Percentiles rank a stretch among this genome's conserved stretches.
These are phyloP conservation scores for Cyclostephanos tholiformis DNA, from an alignment of 108 stramenopile species.

Conservation along the genomic window DNA sequence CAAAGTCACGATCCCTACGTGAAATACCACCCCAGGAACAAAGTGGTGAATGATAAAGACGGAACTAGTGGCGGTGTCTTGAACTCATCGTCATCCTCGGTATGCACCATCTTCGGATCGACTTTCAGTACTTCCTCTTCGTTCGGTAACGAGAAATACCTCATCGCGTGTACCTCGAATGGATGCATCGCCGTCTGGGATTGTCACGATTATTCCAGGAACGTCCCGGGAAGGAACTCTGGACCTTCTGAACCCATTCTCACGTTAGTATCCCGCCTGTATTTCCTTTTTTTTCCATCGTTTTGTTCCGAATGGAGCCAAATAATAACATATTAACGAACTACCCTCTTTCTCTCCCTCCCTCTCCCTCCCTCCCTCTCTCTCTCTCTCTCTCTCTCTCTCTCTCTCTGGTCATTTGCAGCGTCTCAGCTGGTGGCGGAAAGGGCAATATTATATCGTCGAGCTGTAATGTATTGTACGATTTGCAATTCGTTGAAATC, in stretches of 20 bases:
- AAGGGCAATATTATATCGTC: not conserved
- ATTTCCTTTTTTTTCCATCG: not conserved
- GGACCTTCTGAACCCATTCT: slow-evolving; percentile 11
- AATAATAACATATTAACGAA: not conserved
- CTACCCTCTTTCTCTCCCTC: not conserved
- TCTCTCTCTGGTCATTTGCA: not conserved
- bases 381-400: not conserved
- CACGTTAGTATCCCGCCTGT: slow-evolving; percentile 4
- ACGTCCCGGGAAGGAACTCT: not conserved
- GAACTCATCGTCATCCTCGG: slow-evolving; percentile 1
- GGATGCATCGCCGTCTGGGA: slow-evolving; percentile 41
- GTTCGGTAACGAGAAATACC: slow-evolving; percentile 1
- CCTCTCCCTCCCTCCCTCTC: not conserved
- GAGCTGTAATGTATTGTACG: slow-evolving; percentile 31
- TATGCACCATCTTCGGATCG: slow-evolving; percentile 34
- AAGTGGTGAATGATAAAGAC: not conserved
- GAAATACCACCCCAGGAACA: slow-evolving; percentile 6
- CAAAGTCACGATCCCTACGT: slow-evolving; percentile 10
- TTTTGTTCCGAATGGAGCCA: not conserved
- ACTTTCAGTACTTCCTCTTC: slow-evolving; percentile 27
- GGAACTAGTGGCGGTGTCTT: not conserved
- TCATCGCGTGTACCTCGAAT: slow-evolving; percentile 36
- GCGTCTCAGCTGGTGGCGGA: slow-evolving; percentile 1
- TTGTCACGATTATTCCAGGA: not conserved
- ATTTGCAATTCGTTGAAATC: slow-evolving; percentile 41